phyloP scores from a whole-genome alignment of 2,329 filamentous ascomycete species.

The Penicillium freii region DNA sequence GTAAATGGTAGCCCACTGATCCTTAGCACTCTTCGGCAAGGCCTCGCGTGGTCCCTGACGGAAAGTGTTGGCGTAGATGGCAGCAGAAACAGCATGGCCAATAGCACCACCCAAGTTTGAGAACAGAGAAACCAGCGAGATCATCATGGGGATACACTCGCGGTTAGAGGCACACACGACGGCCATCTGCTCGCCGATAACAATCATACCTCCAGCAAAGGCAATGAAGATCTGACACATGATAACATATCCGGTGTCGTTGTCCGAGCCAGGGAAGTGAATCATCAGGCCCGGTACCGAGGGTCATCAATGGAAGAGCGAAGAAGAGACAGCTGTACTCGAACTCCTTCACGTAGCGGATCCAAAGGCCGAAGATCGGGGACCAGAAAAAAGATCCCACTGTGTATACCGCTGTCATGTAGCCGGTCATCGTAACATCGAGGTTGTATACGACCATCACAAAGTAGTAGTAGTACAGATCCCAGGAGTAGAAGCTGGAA shows the following conservation, averaged over 20 bases:
- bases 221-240: slow-evolving; percentile 58
- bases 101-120: slow-evolving; percentile 36
- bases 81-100: slow-evolving; percentile 29
- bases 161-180: slow-evolving; percentile 57
- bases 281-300: slow-evolving; percentile 57
- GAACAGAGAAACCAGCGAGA: slow-evolving; percentile 37
- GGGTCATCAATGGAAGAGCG: slow-evolving; percentile 50
- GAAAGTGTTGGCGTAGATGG: slow-evolving; percentile 25
- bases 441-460: slow-evolving; percentile 54
- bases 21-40: slow-evolving; percentile 20
- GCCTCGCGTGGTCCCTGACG: slow-evolving; percentile 12
- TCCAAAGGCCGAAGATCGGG: slow-evolving; percentile 51
- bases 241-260: slow-evolving; percentile 50
- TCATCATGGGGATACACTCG: slow-evolving; percentile 51
- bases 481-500: slow-evolving; percentile 54
- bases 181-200: slow-evolving; percentile 57
- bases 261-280: slow-evolving; percentile 51
- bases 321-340: slow-evolving; percentile 53
- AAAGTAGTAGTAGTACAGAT: slow-evolving; percentile 54
- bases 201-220: slow-evolving; percentile 52
- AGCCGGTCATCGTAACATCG: slow-evolving; percentile 41
- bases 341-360: slow-evolving; percentile 52
- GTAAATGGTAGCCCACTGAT: slow-evolving; percentile 23
- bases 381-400: slow-evolving; percentile 53
- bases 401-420: slow-evolving; percentile 53